Conservation (phyloP, 352 stramenopile genomes). For the Stramenopiles sp. region DNA sequence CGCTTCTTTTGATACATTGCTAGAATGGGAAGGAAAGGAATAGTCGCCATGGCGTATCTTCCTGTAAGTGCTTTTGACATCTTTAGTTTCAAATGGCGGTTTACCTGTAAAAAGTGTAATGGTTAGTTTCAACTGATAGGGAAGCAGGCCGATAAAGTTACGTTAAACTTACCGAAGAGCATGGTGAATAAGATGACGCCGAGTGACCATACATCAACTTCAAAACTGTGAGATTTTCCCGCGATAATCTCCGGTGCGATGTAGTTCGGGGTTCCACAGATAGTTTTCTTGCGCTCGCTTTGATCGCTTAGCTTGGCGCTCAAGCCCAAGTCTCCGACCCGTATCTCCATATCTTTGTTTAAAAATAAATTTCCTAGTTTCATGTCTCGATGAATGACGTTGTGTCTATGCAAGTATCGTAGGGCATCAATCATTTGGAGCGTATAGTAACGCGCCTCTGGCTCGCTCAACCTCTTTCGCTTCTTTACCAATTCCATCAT, state of each 20-base stretch:
- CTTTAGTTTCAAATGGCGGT: constrained; percentile 87
- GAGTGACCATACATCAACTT: constrained; percentile 93
- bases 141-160: no score
- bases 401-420: constrained; percentile 74
- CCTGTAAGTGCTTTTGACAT: constrained; percentile 95
- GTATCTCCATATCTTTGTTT: constrained; percentile 67
- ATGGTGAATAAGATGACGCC: constrained; percentile 93
- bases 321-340: constrained; percentile 37
- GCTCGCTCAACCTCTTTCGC: constrained; percentile 76
- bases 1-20: constrained; percentile 52
- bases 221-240: constrained; percentile 84
- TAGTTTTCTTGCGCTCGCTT: constrained; percentile 81
- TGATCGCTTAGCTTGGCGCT: constrained; percentile 53
- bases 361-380: constrained; percentile 95
- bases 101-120: no score
- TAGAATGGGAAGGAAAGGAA: constrained; percentile 65
- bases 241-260: constrained; percentile 75
- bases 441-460: constrained; percentile 79
- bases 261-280: constrained; percentile 82
- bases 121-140: no score
- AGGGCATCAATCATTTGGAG: constrained; percentile 66
- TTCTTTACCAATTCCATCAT: constrained; percentile 84
- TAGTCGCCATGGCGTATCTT: constrained; percentile 88
- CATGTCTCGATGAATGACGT: constrained; percentile 89
- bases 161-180: constrained; percentile 78